Evolutionary conservation across 2,329 filamentous ascomycete genomes (phyloP).

Genomic region (Didymella pomorum): DNA sequence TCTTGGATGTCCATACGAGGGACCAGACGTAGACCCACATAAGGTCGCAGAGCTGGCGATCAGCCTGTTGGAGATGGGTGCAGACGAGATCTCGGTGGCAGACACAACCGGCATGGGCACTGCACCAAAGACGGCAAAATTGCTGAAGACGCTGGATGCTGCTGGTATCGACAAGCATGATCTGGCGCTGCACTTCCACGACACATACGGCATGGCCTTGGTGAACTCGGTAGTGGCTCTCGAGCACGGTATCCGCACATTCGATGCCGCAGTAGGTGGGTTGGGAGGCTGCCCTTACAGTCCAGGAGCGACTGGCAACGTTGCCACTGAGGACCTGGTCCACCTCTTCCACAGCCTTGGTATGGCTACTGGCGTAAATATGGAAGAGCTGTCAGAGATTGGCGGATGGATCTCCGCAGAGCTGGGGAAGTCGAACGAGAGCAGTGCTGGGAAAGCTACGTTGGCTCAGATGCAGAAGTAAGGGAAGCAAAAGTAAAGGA

Average conservation of each 20-base stretch:
- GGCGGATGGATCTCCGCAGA: conserved; percentile 52
- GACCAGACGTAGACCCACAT: conserved; percentile 66
- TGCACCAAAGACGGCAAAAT: conserved; percentile 70
- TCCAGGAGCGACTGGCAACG: conserved; percentile 85
- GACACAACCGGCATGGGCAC: conserved; percentile 94
- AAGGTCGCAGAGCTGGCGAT: conserved; percentile 69
- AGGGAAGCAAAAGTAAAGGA: background rate
- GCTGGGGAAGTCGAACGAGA: conserved; percentile 48
- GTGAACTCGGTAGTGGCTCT: conserved; percentile 81
- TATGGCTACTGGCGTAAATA: conserved; percentile 72
- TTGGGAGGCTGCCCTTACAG: conserved; percentile 86
- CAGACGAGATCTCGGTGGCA: conserved; percentile 87
- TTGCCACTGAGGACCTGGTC: conserved; percentile 83
- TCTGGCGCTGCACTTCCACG: conserved; percentile 85
- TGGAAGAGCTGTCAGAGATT: conserved; percentile 47
- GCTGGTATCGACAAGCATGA: conserved; percentile 74
- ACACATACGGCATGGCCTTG: conserved; percentile 86
- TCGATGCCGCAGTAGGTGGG: conserved; percentile 81
- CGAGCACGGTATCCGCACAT: conserved; percentile 78
- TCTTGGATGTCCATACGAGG: conserved; percentile 79
- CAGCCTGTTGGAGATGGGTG: conserved; percentile 80
- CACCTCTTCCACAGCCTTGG: conserved; percentile 78
- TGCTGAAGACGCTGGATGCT: conserved; percentile 70
- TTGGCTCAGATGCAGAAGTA: conserved; percentile 41
- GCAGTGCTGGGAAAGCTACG: conserved; percentile 50